A percentile compares a stretch with the other conserved stretches of the same genome.
phyloP scores from a whole-genome alignment of 768 basidiomycete genomes.

The Leccinum incarnatum region DNA sequence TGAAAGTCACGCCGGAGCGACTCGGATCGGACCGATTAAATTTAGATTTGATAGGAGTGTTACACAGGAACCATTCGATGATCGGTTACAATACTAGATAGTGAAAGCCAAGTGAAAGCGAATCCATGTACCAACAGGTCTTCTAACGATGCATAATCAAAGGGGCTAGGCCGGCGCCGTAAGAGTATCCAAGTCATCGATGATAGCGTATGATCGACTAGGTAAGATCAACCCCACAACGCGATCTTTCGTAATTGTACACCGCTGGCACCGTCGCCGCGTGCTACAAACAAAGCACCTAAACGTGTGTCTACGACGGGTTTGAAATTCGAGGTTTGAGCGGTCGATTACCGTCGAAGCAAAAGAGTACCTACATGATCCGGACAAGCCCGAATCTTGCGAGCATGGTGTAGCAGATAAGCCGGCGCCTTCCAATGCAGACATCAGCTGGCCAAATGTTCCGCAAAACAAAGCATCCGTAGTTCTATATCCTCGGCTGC shows the following conservation, averaged over 20 bases:
- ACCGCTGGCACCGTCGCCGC: conserved; percentile 24
- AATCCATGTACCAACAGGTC: background rate
- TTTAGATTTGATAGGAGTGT: background rate
- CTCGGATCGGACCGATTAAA: background rate
- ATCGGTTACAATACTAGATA: too few relatives aligned
- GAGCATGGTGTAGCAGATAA: conserved; percentile 33
- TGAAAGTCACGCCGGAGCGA: background rate
- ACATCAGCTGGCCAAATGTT: conserved; percentile 43
- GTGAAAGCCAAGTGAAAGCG: background rate
- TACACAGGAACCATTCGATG: background rate
- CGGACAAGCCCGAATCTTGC: conserved; percentile 25
- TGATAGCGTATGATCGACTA: background rate
- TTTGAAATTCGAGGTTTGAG: background rate
- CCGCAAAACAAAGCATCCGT: conserved; percentile 39
- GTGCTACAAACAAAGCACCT: conserved; percentile 41
- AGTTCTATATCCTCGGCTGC: conserved; percentile 13
- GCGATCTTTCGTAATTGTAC: conserved; percentile 41
- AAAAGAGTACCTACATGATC: conserved; percentile 26
- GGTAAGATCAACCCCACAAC: conserved; percentile 35
- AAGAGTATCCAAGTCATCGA: background rate
- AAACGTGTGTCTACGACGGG: conserved; percentile 35
- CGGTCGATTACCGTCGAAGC: background rate
- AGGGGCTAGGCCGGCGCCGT: background rate
- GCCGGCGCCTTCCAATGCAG: conserved; percentile 38
- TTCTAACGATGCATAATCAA: background rate